Percentiles rank a stretch among this genome's conserved stretches.
Conservation (phyloP, 129 eudicot species). For the Solidago caesia region DNA sequence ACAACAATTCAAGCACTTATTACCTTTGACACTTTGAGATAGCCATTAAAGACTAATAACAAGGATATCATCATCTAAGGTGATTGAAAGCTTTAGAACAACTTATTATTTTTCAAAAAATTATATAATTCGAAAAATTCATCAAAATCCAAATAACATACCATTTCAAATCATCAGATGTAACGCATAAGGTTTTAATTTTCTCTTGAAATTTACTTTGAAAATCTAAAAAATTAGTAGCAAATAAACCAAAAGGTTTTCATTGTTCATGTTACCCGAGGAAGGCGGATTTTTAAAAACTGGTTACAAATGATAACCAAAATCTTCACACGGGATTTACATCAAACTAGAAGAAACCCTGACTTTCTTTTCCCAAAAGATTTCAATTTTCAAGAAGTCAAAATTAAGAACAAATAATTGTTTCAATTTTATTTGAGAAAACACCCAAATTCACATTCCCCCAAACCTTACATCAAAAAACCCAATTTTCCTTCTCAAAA, state of each 20-base stretch:
- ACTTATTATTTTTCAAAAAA: neutral
- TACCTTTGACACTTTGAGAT: neutral
- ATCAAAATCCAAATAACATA: no score
- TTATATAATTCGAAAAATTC: neutral
- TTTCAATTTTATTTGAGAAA: neutral
- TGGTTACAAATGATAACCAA: neutral
- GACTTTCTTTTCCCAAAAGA: slow-evolving; percentile 17
- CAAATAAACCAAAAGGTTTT: no score
- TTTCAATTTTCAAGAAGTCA: slow-evolving; percentile 15
- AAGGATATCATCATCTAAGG: neutral
- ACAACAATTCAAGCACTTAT: no score
- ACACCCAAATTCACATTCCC: slow-evolving; percentile 16
- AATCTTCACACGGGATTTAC: neutral
- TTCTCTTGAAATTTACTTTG: neutral
- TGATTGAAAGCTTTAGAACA: neutral
- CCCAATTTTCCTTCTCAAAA: slow-evolving; percentile 31
- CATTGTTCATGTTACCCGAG: no score
- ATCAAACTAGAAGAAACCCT: slow-evolving; percentile 12
- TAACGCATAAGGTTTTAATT: neutral
- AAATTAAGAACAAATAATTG: slow-evolving; percentile 19
- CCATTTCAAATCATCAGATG: neutral
- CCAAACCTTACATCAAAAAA: slow-evolving; percentile 20
- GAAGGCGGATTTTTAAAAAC: neutral
- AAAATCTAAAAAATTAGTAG: neutral
- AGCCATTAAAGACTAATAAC: neutral